Evolutionary conservation across 208 protist genomes (phyloP), one percentile per base, ranked within the genome.

Genomic region (Crithidia thermophila): DNA sequence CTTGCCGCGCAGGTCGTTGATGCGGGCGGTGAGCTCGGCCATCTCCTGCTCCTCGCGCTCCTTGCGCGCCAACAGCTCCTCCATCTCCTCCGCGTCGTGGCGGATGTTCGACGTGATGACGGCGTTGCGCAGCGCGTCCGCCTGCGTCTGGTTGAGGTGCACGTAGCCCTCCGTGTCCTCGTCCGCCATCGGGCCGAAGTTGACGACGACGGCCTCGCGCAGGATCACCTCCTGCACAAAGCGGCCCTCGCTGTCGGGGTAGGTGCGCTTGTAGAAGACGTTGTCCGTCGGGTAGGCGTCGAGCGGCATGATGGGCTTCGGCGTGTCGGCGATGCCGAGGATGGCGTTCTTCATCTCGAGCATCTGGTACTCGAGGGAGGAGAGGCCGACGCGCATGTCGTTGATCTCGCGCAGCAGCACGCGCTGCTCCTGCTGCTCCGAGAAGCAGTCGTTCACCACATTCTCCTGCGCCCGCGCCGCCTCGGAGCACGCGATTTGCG

Each of bases 321-420:
- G 59, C 16, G 51, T 23, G 30, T 71, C 47, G 23, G 79, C 47
- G 52, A 66, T 72, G 57, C 77, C 81, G 25, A 81, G 61, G 33
- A 94, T 88, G 51, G 63, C 50, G 20, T 66, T 66, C 70, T 87
- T 84, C 57, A 74, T 76, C 70, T 89, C 84, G 25, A 75, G 49
- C 59, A 94, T 87, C 72, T 90, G 67, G n/a, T 67, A 58, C 56
- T 86, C 53, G 23, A 94, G 49, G 31, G 56, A 61, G 18, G 80
- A 79, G 27, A 94, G 78, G 63, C 75, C 70, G 39, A 87, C 77
- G 33, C 88, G 88, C 72, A 88, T 79, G 72, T 79, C 76, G 67
- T 94, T 94, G 27, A 94, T 78, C 78, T 90, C 84, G 56, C 79
- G 80, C 50, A 91, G 70, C 49, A 84, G 73, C 34, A 79, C 64